Evolutionary conservation across 805 yeast genomes (phyloP), one percentile per base, ranked within the genome.

Genomic region (Wickerhamiella shivajii): DNA sequence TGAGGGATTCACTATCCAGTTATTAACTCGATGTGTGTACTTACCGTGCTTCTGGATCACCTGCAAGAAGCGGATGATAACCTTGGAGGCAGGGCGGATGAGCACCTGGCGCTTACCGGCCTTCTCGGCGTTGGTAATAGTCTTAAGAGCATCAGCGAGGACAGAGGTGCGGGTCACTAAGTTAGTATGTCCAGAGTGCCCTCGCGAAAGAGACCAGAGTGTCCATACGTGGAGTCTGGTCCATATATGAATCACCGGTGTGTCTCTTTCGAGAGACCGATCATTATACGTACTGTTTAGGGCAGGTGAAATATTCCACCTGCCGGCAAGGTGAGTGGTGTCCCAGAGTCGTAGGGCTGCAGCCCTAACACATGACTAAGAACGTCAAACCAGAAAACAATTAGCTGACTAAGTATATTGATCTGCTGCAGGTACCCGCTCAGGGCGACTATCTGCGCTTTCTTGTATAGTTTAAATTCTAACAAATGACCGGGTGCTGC

Each of bases 61-160:
- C 60, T 81, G 72, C 65, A 85, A 73, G 71, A 83, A 85, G 70
- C 83, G 85, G 77, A 85, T 74, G 71, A 85, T 84, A 57, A 85
- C 96, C 79, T 85, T 85, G 61, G 95, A 85, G 36, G 96, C 83
- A 51, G 96, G 96, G 76, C 95, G 80, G 69, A 85, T 78, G 63
- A 85, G 68, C 57, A 85, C 96, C 72, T 85, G 96, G 71, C 96
- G 80, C 75, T 85, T 85, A 68, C 96, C 96, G 68, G 94, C 77
- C 71, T 84, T 85, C 71, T 85, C 95, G 69, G 96, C 96, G 68
- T 85, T 85, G 90, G 84, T 83, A 69, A 85, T 85, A 57, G 94
- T 77, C 70, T 85, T 85, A 58, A 85, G 77, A 62, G 96, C 96
- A 71, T 85, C 96, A 62, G 94, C 95, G 66, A 85, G 79, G 66